Evolutionary conservation across 2,329 filamentous ascomycete species (phyloP).

Genomic region (Kalaharituber pfeilii): DNA sequence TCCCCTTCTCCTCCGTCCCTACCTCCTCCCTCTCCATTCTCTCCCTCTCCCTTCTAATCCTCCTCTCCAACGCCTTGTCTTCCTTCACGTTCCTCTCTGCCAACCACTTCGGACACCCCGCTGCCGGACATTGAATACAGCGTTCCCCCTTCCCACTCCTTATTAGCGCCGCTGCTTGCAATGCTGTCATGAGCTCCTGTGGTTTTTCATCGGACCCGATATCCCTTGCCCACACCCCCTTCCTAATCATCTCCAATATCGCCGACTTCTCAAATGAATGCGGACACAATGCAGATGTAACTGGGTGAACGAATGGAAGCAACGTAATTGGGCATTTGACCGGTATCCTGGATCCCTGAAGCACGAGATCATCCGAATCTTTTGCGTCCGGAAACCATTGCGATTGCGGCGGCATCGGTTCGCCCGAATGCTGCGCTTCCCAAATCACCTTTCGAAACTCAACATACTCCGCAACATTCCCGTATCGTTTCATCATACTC

Average conservation of each 20-base stretch:
- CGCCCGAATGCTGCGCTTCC: slow-evolving; percentile 10
- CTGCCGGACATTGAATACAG: slow-evolving; percentile 26
- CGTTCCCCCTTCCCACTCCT: slow-evolving; percentile 21
- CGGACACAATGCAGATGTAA: slow-evolving; percentile 33
- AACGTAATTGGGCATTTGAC: slow-evolving; percentile 35
- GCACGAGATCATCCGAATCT: slow-evolving; percentile 30
- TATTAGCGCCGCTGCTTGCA: too few species aligned
- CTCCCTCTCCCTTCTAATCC: slow-evolving; percentile 22
- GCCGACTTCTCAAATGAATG: slow-evolving; percentile 34
- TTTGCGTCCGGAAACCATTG: slow-evolving; percentile 12
- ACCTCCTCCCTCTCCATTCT: slow-evolving; percentile 23
- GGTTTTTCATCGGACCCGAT: not conserved
- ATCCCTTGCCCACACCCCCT: not conserved
- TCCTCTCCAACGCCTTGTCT: slow-evolving; percentile 29
- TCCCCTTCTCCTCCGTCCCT: slow-evolving; percentile 22
- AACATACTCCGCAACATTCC: slow-evolving; percentile 28
- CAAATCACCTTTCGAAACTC: slow-evolving; percentile 33
- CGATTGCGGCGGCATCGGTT: slow-evolving; percentile 18
- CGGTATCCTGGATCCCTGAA: slow-evolving; percentile 31
- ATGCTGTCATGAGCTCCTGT: not conserved
- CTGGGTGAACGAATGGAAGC: slow-evolving; percentile 30
- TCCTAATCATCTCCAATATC: slow-evolving; percentile 30
- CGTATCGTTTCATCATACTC: slow-evolving; percentile 10
- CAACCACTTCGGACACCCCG: slow-evolving; percentile 29
- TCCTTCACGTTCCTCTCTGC: slow-evolving; percentile 27